Base-by-base conservation (phyloP, 2,329 filamentous ascomycete genomes). In the Fusarium tricinctum region DNA sequence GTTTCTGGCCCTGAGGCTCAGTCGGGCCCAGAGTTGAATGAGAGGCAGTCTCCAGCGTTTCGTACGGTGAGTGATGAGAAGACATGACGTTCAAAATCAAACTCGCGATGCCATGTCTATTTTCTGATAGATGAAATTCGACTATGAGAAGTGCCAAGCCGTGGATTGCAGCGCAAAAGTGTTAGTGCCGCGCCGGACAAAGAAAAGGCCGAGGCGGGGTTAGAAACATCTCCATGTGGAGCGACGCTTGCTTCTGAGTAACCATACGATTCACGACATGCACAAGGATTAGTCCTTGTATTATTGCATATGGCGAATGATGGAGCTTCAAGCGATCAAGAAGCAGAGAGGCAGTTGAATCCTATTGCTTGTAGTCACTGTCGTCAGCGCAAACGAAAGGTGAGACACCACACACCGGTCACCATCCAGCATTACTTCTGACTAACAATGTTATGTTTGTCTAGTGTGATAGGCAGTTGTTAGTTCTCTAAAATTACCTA, bases 361-460 rank as follows among this genome's bases (percentile, higher is more conserved):
- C 74, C 76, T 6, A 78, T 78, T 45, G 78, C 77, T 8, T 79
- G 76, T 9, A 75, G 75, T 26, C 63, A 73, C 32, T 79, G 77
- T 48, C 73, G 77, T 14, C 75, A 76, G 32, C 73, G 73, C 43
- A 79, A 79, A 35, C 75, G 77, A 46, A 76, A 74, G 68, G 77
- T 78, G 46, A 65, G 69, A 35, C 3, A 12, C 15, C 15, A 17
- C 5, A 22, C 58, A 20, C 17, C 28, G 4, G 17, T 28, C 12
- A 28, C n/a, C 12, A 5, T 2, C 20, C 13, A 3, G 4, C 35
- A 38, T 4, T n/a, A 19, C 2, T n/a, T 22, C 38, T 38, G 19
- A 19, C 50, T 33, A 17, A 63, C 6, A 6, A 15, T 0, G 4
- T 7, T 17, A n/a, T 0, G 4, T 7, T 17, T 3, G 5, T 13